Base-by-base conservation (phyloP, 2,329 filamentous ascomycete species). In the Dactylellina parvicollis region DNA sequence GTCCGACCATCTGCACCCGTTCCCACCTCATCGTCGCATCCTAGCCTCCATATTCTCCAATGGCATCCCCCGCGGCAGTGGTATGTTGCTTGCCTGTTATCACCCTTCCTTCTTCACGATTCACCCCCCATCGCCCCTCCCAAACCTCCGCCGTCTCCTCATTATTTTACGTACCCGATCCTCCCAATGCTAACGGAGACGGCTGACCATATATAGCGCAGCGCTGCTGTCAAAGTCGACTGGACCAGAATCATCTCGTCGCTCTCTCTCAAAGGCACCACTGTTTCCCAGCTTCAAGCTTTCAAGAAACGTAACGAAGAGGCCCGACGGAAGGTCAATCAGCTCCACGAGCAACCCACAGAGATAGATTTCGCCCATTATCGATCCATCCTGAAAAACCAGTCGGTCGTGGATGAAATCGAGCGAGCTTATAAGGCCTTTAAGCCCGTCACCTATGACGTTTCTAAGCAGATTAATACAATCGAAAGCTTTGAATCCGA, bases 251-350 rank as follows among this genome's bases (percentile, higher is more conserved):
- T 99, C 81, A 90, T 90, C 84, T 88, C 87, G 84, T 96, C 94
- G 81, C 92, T 99, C 80, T 94, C 94, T 83, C 92, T 99, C 83
- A 92, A 92, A 83, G 95, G 95, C 82, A 91, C 92, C 85, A 99
- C 95, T 78, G 93, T 92, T 78, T 85, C 90, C 80, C 90, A 94
- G 75, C 92, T 99, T 75, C 90, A 94, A 82, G 88, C 92, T 77
- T 99, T 99, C 90, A 99, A 99, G 89, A 95, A 96, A 89, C 93
- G 95, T 85, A 97, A 98, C 87, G 95, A 99, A 82, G 93, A 97
- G 82, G 94, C 92, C 81, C 93, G 94, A 84, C 94, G 95, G 86
- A 94, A 94, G 85, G 87, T 99, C 75, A 88, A 90, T 83, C 80
- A 88, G 75, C 92, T 99, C 71, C 89, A 88, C 76, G 92, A 96